Evolutionary conservation across 345 rosid genomes (phyloP).

Genomic region (Eucalyptus pumila): DNA sequence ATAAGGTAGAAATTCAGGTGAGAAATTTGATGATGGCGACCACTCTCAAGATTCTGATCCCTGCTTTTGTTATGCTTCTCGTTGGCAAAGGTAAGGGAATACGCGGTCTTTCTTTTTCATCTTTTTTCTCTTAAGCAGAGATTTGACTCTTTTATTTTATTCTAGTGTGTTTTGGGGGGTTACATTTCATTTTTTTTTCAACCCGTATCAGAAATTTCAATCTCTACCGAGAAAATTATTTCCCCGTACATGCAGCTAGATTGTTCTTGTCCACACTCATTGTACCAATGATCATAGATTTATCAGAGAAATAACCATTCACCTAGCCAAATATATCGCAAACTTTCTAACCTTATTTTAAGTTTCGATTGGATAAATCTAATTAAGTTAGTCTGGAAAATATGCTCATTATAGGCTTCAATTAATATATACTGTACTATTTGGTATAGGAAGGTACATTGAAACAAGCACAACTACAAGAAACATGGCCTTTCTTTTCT

Average conservation of each 20-base stretch:
- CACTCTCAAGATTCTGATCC: background rate
- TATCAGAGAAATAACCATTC: background rate
- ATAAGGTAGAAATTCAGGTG: background rate
- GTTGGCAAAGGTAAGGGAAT: background rate
- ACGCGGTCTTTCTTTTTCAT: background rate
- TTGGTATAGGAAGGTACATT: background rate
- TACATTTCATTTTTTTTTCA: background rate
- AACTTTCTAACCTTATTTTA: background rate
- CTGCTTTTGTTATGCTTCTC: background rate
- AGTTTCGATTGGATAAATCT: background rate
- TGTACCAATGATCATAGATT: background rate
- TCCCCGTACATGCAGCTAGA: background rate
- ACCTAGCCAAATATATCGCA: background rate
- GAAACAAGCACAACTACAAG: background rate
- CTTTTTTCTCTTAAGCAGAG: background rate
- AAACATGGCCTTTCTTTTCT: background rate
- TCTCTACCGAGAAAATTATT: background rate
- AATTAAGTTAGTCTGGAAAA: background rate
- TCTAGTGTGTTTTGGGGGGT: background rate
- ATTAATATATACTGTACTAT: background rate
- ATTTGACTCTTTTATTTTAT: background rate
- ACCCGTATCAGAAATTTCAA: background rate
- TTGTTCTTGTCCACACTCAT: background rate
- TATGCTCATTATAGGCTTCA: background rate
- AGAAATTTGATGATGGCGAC: background rate